Evolutionary conservation across 345 rosid genomes (phyloP).

Genomic region (Camelina hispida): DNA sequence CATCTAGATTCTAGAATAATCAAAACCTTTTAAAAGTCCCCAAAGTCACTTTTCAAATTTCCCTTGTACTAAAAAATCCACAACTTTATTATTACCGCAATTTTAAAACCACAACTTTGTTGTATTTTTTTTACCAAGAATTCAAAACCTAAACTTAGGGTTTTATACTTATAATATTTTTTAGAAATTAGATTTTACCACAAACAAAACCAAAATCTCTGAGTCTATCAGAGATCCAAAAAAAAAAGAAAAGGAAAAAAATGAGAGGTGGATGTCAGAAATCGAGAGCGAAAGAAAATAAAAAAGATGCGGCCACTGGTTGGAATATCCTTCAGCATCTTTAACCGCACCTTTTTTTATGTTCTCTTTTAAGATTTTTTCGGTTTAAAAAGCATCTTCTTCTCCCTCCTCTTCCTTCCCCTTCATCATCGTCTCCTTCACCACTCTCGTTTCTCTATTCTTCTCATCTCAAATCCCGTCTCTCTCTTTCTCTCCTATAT

Average conservation of each 20-base stretch:
- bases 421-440: constrained; percentile 15
- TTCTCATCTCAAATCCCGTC: not conserved
- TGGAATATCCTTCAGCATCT: constrained; percentile 48
- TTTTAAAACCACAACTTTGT: constrained; percentile 30
- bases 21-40: not conserved
- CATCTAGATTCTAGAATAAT: not conserved
- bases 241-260: constrained; percentile 6
- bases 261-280: constrained; percentile 42
- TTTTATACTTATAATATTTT: not conserved
- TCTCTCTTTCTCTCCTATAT: constrained; percentile 10
- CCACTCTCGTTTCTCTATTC: constrained; percentile 9
- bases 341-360: constrained; percentile 36
- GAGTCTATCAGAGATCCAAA: constrained; percentile 19
- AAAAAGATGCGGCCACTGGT: constrained; percentile 47
- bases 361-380: constrained; percentile 1
- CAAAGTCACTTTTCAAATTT: not conserved
- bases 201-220: constrained; percentile 34
- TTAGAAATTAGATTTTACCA: not conserved
- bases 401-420: constrained; percentile 36
- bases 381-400: constrained; percentile 41
- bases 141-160: constrained; percentile 34
- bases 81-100: not conserved
- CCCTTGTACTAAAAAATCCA: not conserved
- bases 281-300: not conserved
- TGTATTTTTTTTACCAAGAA: not conserved